Base-by-base conservation (phyloP, 352 stramenopile species). In the Globisporangium spinosum region DNA sequence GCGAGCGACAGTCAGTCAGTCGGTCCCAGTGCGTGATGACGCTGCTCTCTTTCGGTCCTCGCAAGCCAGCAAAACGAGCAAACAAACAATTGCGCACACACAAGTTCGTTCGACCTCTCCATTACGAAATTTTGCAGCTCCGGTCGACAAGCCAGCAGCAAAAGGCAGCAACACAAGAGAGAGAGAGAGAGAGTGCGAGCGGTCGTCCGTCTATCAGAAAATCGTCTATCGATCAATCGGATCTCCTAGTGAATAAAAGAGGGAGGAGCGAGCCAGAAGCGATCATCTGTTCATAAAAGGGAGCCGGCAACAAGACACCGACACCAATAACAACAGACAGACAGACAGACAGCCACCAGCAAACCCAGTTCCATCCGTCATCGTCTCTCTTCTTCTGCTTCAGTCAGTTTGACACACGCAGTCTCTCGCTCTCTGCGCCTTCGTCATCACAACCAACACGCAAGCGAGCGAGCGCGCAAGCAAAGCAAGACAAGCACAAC, bases 41-140 rank as follows among this genome's bases (percentile, higher is more conserved):
- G 54, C 54, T 43, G 25, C 15, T 43, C 27, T 43, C 27, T 29
- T 38, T n/a, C 8, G 1, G 25, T 25, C 22, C 47, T 22, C 29
- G 3, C 20, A 56, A 58, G 25, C 40, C 15, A 49, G 40, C 40
- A 49, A 49, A 58, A 15, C 23, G n/a, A 58, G 51, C 7, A 3
- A 34, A 13, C 53, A 58, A 57, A 57, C 23, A 57, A n/a, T 29
- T 2, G 58, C 22, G 35, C n/a, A 17, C 53, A 17, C n/a, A 58
- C 53, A 58, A 58, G 32, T 29, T 49, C 25, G 59, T 45, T 53
- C 60, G 25, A 35, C 51, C 62, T 67, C 62, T 60, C 34, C 62
- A 58, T 58, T 67, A 22, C 62, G 32, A 65, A 65, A 65, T 40
- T 67, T 67, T 63, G 58, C 58, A 25, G 34, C 22, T 34, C 34